These are phyloP conservation scores for Penicillium olsonii DNA, from an alignment of 2,329 filamentous ascomycete species.

Conservation along the genomic window DNA sequence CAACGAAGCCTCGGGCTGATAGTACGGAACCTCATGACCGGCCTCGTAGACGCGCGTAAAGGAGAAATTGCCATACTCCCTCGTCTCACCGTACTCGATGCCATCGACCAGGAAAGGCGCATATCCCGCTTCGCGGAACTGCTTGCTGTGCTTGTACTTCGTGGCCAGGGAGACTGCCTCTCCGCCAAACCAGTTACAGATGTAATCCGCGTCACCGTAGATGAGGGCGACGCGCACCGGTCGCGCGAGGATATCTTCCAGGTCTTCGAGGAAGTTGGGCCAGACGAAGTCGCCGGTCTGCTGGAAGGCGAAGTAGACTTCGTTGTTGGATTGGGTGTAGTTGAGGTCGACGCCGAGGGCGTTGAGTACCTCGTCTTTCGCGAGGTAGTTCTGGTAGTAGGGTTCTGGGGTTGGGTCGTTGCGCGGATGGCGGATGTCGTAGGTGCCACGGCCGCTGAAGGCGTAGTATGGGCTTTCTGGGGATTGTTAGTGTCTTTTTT, in stretches of 20 bases:
- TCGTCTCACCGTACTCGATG: conserved; percentile 67
- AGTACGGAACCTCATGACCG: conserved; percentile 62
- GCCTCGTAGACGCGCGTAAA: conserved; percentile 68
- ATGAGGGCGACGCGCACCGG: conserved; percentile 71
- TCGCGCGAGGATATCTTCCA: conserved; percentile 60
- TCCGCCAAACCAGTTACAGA: conserved; percentile 67
- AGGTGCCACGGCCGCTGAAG: conserved; percentile 57
- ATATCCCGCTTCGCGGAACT: conserved; percentile 70
- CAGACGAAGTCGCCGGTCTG: conserved; percentile 64
- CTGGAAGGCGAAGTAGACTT: conserved; percentile 52
- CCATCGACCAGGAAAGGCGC: conserved; percentile 69
- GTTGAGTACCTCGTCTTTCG: conserved; percentile 57
- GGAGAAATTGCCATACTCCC: conserved; percentile 74
- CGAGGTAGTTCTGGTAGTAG: conserved; percentile 66
- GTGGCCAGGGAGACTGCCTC: conserved; percentile 69
- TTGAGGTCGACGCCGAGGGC: conserved; percentile 66
- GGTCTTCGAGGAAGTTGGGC: conserved; percentile 59
- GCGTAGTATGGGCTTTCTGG: conserved; percentile 57
- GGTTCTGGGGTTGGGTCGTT: conserved; percentile 64
- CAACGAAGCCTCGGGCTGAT: conserved; percentile 61
- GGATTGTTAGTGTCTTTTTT: background rate
- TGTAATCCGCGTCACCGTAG: conserved; percentile 64
- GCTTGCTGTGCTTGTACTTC: conserved; percentile 50
- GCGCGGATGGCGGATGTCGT: conserved; percentile 61
- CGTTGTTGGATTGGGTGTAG: conserved; percentile 51